Base-by-base conservation (phyloP, 805 yeast genomes). In the Clavispora carvajalis region DNA sequence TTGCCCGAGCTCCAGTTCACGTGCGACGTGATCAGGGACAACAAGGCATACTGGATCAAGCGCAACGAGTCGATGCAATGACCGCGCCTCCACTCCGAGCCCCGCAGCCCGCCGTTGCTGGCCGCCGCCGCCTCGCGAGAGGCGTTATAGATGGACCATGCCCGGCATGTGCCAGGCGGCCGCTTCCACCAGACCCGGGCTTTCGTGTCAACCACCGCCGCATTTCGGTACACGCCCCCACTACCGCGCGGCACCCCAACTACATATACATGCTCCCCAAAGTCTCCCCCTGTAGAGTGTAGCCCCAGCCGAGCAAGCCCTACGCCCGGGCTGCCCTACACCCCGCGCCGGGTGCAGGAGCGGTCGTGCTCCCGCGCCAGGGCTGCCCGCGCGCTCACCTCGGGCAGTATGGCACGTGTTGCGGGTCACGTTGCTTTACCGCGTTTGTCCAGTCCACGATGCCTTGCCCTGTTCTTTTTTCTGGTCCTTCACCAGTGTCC, bases 1-100 rank as follows among this genome's bases (percentile, higher is more conserved):
- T 69, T 87, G 23, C 89, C 88, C 2, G 77, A 77, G 40, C 68
- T 83, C 49, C 54, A 60, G 36, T 86, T 77, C 56, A 68, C 86
- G 33, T 59, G 71, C 15, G 74, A 73, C 6, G 75, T 80, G 30
- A 69, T 85, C 22, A 51, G 59, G 34, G 65, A 67, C 28, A 85
- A 85, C 59, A 70, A 72, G 47, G 55, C 54, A 22, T 82, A 67
- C 57, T 85, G 93, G 93, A 19, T 16, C 16, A 19, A 31, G 23
- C n/a, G 23, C 11, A 31, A 18, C 23, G 34, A 18, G 16, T 19
- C 16, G 16, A 18, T 19, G 34, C 22, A 12, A 17, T 19, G 22
- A 31, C n/a, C 16, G 7, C 2, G 19, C 12, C 8, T 12, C 7
- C 9, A n/a, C n/a, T n/a, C n/a, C n/a, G n/a, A n/a, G n/a, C n/a